These are phyloP conservation scores for Pythium scleroteichum DNA, from an alignment of 352 stramenopile genomes.

Conservation along the genomic window DNA sequence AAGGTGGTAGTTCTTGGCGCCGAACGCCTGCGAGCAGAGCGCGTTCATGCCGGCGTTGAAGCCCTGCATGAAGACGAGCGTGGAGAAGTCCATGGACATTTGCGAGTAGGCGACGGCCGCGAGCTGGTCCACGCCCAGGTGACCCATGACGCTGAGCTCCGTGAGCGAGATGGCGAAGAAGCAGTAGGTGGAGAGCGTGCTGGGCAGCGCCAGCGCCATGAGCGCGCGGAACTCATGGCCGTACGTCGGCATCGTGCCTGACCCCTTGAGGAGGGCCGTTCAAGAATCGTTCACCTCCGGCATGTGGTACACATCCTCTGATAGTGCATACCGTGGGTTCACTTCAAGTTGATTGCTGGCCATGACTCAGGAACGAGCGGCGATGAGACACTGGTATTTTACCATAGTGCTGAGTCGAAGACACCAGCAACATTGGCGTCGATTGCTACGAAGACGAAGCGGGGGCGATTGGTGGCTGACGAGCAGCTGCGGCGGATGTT, in stretches of 20 bases:
- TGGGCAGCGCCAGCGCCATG: constrained; percentile 56
- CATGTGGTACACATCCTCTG: too few relatives aligned
- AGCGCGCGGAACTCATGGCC: constrained; percentile 41
- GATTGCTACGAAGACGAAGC: too few relatives aligned
- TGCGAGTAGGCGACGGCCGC: constrained; percentile 79
- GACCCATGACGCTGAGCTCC: constrained; percentile 78
- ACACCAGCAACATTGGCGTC: too few relatives aligned
- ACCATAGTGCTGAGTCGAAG: too few relatives aligned
- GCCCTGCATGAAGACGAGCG: constrained; percentile 78
- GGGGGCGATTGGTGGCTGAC: background rate
- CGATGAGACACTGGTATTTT: too few relatives aligned
- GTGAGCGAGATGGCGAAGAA: constrained; percentile 83
- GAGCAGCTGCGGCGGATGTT: background rate
- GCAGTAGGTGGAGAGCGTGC: constrained; percentile 67
- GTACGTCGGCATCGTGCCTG: constrained; percentile 23
- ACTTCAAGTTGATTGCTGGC: too few relatives aligned
- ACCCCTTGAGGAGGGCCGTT: background rate
- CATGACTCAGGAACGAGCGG: too few relatives aligned
- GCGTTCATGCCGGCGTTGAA: constrained; percentile 82
- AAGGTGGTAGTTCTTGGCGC: constrained; percentile 78
- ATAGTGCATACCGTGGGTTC: too few relatives aligned
- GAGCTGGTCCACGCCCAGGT: constrained; percentile 76
- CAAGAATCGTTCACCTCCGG: too few relatives aligned
- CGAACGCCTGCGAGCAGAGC: constrained; percentile 84
- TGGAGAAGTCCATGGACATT: constrained; percentile 77